Conservation (phyloP, 345 rosid species). For the Moricandia arvensis region DNA sequence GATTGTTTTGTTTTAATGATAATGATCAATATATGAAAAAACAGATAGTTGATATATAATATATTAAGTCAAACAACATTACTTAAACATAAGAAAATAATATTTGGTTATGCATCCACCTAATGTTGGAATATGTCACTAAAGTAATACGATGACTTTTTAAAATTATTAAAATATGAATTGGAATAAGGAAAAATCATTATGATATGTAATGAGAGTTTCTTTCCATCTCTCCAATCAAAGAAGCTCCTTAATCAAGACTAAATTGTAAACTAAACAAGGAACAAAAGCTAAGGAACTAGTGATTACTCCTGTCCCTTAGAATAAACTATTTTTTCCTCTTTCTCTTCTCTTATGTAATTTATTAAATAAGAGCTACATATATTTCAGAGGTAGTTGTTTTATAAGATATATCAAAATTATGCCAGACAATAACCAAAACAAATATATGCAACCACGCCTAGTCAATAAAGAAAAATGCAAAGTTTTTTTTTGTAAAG, state of each 20-base stretch:
- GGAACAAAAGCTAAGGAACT: conserved; percentile 34
- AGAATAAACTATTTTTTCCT: not conserved
- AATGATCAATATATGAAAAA: not conserved
- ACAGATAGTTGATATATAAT: not conserved
- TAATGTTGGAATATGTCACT: conserved; percentile 28
- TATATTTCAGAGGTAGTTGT: not conserved
- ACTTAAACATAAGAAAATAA: not conserved
- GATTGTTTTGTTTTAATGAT: not conserved
- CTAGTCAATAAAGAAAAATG: conserved; percentile 1
- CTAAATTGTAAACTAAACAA: conserved; percentile 35
- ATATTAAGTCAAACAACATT: conserved; percentile 30
- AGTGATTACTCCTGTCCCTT: conserved; percentile 32
- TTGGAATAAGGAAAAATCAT: not conserved
- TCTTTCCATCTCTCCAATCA: conserved; percentile 37
- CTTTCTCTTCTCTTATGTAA: not conserved
- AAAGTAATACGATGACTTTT: conserved; percentile 1
- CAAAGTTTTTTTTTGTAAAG: not conserved
- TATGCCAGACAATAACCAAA: conserved; percentile 4
- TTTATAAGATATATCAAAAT: not conserved
- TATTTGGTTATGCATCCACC: conserved; percentile 33
- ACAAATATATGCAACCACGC: not conserved
- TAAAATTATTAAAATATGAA: not conserved
- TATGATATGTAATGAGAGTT: conserved; percentile 11
- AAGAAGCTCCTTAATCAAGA: conserved; percentile 41
- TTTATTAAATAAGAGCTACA: not conserved